Evolutionary conservation across 352 stramenopile genomes (phyloP), one percentile per base, ranked within the genome.

Genomic region (Plasmopara muralis): DNA sequence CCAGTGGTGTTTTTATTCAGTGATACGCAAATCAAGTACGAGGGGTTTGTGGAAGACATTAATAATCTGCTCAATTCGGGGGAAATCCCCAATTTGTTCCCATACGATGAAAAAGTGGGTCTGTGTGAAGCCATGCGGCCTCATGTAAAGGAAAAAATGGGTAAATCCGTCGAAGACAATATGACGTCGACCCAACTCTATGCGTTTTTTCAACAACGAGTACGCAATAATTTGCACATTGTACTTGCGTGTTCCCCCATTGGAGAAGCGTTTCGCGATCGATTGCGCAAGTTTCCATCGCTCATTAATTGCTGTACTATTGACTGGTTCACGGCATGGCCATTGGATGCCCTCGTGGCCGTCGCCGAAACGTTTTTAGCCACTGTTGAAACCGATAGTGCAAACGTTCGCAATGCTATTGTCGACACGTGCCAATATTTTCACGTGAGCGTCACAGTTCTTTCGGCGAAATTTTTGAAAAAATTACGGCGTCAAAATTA

Each of bases 271-370:
- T 98, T 98, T 59, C 61, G 93, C 8, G 90, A 98, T 42, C 71
- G 93, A 4, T 68, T 98, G 31, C 84, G 93, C 33, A 97, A 97
- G 51, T 98, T 98, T 68, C 93, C 93, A 10, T 97, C 88, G 34
- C 74, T 98, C 7, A 97, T 98, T 69, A 98, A 98, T 57, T 98
- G 93, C 65, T 98, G 93, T 55, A 96, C 90, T n/a, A 98, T 98
- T 60, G 92, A 98, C 59, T 98, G 93, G 93, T 98, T 98, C 63
- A 97, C 87, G 7, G 84, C 89, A 12, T 98, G 93, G 93, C 93
- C 93, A 2, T 71, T 74, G 0, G 93, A 98, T 56, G 92, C 93
- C 1, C 68, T 98, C 1, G 77, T 96, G 1, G 92, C 93, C 2
- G 93, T 98, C 28, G 93, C 93, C 1, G 73, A 97, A 38, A 96